Evolutionary conservation across 176 grass and related monocot genomes (phyloP).

Genomic region (Panicum miliaceum): DNA sequence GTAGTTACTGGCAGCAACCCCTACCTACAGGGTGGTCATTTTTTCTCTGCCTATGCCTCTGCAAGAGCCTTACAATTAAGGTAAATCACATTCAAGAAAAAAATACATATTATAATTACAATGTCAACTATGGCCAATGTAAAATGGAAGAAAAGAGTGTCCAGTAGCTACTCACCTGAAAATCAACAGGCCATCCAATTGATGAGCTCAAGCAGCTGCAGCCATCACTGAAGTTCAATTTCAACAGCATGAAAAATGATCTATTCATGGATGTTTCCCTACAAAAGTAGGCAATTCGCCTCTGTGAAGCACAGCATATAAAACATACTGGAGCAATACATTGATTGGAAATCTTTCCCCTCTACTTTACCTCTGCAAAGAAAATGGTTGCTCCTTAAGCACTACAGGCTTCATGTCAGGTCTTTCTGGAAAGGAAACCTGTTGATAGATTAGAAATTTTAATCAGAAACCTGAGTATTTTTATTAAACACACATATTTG

Average conservation of each 20-base stretch:
- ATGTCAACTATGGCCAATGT: neutral
- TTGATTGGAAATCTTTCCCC: neutral
- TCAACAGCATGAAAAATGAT: constrained; percentile 76
- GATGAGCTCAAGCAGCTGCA: constrained; percentile 63
- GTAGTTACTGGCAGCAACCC: neutral
- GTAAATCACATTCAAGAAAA: neutral
- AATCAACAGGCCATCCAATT: constrained; percentile 85
- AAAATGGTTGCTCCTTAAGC: constrained; percentile 86
- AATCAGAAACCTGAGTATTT: neutral
- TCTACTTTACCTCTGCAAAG: constrained; percentile 71
- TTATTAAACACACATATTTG: neutral
- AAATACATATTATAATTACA: neutral
- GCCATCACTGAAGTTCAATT: constrained; percentile 87
- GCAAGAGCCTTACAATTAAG: neutral
- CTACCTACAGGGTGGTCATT: neutral
- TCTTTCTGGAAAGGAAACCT: constrained; percentile 91
- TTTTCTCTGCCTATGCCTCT: neutral
- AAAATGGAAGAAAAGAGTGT: constrained; percentile 31
- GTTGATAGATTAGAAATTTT: constrained; percentile 34
- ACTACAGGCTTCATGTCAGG: constrained; percentile 79
- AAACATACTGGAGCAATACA: neutral
- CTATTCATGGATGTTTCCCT: constrained; percentile 84
- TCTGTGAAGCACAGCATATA: constrained; percentile 41
- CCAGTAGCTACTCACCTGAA: constrained; percentile 58
- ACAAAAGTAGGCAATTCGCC: constrained; percentile 41